Percentiles rank a stretch among this genome's conserved stretches.
These are phyloP conservation scores for Forsythia suspensa DNA, from an alignment of 257 asterid genomes.

Conservation along the genomic window DNA sequence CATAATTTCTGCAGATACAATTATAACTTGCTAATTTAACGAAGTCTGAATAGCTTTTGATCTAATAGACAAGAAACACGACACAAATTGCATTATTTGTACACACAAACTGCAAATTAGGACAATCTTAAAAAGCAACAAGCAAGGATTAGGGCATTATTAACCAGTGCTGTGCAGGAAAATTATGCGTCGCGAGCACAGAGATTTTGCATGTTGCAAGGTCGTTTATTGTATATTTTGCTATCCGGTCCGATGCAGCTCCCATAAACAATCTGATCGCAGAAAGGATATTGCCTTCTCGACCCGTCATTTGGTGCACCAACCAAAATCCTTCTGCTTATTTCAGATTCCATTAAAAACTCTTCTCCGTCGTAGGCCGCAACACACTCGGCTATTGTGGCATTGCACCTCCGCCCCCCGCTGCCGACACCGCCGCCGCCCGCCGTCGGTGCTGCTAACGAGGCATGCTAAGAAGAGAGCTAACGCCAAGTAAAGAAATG, in stretches of 20 bases:
- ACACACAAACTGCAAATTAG: background rate
- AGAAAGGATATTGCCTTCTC: too few relatives aligned
- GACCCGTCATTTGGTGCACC: too few relatives aligned
- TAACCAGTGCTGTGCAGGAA: too few relatives aligned
- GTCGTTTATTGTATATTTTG: background rate
- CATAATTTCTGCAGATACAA: background rate
- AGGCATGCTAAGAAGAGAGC: background rate
- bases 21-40: background rate
- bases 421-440: background rate
- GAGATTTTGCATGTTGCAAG: background rate
- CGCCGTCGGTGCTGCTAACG: background rate
- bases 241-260: background rate
- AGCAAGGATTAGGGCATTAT: too few relatives aligned
- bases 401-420: constrained; percentile 17
- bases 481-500: background rate
- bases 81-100: background rate
- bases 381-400: constrained; percentile 15
- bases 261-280: too few relatives aligned
- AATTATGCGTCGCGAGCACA: too few relatives aligned
- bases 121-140: too few relatives aligned
- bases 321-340: background rate
- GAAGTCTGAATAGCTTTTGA: background rate
- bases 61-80: background rate
- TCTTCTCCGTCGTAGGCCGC: background rate
- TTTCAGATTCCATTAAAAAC: background rate